Evolutionary conservation across 345 rosid genomes (phyloP), one percentile per base, ranked within the genome.

Genomic region (Psidium friedrichsthalianum): DNA sequence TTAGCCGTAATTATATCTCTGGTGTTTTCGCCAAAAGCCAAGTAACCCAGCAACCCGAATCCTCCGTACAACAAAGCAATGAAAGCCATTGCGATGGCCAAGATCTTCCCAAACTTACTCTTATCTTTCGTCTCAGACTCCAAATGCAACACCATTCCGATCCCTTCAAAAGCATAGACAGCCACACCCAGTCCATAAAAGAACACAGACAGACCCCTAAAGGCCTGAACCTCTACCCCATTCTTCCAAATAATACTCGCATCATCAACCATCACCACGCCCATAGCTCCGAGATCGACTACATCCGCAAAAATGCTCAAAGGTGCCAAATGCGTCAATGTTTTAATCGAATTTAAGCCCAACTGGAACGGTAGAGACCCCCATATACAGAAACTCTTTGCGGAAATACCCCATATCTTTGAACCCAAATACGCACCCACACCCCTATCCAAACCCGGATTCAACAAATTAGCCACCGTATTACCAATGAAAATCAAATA

Each of bases 281-380:
- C 95, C 95, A 93, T 94, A 6, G 99, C 95, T 29, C 88, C 96
- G 11, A 95, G 90, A 89, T 95, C 99, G 76, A 95, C 93, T 51
- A 95, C 64, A 86, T 96, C 98, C n/a, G 99, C 98, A 85, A 96
- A 94, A 18, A 96, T 95, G 88, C 99, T 96, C 85, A 95, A 86
- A 51, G 98, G 99, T 11, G 99, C 99, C 90, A 94, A 85, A 88
- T 95, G 95, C 84, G 99, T 95, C 85, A 96, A 89, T 5, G 94
- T 92, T 61, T 93, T 87, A 52, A 96, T 89, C 3, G 98, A 95
- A 90, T 91, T 96, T 61, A 95, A 76, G 27, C 95, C 98, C 55
- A 96, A 89, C 61, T 96, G 98, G 84, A 96, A 95, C 0, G 98
- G 99, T 32, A 96, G 93, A 86, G 95, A 94, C 21, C 90, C 94